Base-by-base conservation (phyloP, 495 filamentous ascomycete species). In the Filosporella fistucella region DNA sequence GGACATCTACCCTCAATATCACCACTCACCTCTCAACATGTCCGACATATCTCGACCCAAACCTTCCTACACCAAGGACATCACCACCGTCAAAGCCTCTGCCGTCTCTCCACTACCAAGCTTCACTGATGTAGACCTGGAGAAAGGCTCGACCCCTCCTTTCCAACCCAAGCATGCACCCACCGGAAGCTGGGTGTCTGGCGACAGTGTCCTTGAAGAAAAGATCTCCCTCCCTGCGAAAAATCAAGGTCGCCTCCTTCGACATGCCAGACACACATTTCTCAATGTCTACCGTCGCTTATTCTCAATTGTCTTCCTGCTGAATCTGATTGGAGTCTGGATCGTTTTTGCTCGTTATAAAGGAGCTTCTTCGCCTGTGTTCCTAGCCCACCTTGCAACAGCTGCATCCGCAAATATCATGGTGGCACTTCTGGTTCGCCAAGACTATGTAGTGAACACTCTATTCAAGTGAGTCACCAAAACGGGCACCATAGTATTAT, bases 381-480 rank as follows among this genome's bases (percentile, higher is more conserved):
- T 44, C 5, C 33, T 58, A 14, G 41, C 33, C 10, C 40, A 54
- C 28, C 22, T 56, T 2, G 49, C 56, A 5, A 68, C 59, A n/a
- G 69, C 70, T 29, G 67, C 69, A 13, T 68, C 72, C 1, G 66
- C 67, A 34, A 76, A 78, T 52, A 58, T 76, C 33, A 53, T 75
- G 39, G 65, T 69, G 20, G 64, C 63, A 46, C 62, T 78, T 20
- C 48, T 88, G 22, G 82, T 86, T 54, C 80, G 87, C 4, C 84
- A 89, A 56, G 86, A 89, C 48, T 72, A 86, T 41, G 72, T 89
- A 13, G 76, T 93, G 56, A 93, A 93, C 63, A 55, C 74, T 16
- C 73, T 88, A 23, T 91, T 86, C 57, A 63, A 66, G 47, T 42
- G 28, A 42, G 47, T 49, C 16, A 6, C 16, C 13, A 4, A 16